Evolutionary conservation across 768 basidiomycete genomes (phyloP).

Genomic region (Termitomyces sp.): DNA sequence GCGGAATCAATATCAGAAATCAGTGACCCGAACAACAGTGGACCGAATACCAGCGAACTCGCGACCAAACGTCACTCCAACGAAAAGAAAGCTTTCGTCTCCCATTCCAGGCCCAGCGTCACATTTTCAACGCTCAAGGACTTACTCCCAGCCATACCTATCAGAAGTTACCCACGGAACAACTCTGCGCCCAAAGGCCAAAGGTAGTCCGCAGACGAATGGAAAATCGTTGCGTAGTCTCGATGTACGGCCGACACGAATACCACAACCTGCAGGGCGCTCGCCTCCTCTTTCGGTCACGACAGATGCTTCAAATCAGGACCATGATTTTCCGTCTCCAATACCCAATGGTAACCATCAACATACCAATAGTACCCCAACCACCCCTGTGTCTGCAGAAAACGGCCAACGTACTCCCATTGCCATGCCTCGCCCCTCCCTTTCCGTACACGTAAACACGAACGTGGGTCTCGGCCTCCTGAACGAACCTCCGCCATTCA

Average conservation of each 20-base stretch:
- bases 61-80: constrained; percentile 26
- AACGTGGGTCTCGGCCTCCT: constrained; percentile 41
- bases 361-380: constrained; percentile 12
- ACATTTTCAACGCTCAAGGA: constrained; percentile 51
- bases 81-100: constrained; percentile 27
- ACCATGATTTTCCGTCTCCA: constrained; percentile 11
- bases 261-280: constrained; percentile 36
- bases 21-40: constrained; percentile 11
- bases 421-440: neutral
- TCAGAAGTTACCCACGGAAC: constrained; percentile 33
- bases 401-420: constrained; percentile 3
- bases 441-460: constrained; percentile 2
- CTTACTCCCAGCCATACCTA: constrained; percentile 59
- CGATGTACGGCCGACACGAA: constrained; percentile 47
- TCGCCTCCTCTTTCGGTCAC: constrained; percentile 26
- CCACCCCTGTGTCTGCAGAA: constrained; percentile 7
- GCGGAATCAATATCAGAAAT: constrained; percentile 11
- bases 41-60: constrained; percentile 19
- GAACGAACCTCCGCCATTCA: constrained; percentile 65
- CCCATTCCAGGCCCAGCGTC: constrained; percentile 9
- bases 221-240: constrained; percentile 42
- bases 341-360: constrained; percentile 17
- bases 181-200: constrained; percentile 25
- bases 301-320: constrained; percentile 16
- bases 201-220: constrained; percentile 24